Evolutionary conservation across 78 protist genomes (phyloP).

Genomic region (Dictyostelium firmibasis): DNA sequence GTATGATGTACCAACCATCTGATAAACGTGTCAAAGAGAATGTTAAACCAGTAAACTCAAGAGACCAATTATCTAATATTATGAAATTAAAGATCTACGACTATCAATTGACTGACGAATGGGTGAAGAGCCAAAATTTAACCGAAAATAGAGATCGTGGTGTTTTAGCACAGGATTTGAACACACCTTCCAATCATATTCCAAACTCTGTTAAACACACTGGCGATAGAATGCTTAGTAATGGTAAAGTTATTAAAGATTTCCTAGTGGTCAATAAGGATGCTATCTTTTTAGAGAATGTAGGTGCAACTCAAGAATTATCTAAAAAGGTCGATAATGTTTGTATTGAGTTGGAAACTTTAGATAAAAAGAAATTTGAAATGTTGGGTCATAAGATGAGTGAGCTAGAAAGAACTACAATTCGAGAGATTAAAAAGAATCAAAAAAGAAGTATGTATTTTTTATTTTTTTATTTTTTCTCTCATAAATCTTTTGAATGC

Average conservation of each 20-base stretch:
- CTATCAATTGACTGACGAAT: slow-evolving; percentile 41
- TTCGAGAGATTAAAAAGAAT: slow-evolving; percentile 38
- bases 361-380: slow-evolving; percentile 38
- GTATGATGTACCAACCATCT: slow-evolving; percentile 53
- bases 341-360: slow-evolving; percentile 42
- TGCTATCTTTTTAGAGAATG: slow-evolving; percentile 75
- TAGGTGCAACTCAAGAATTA: slow-evolving; percentile 84
- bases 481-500: no score
- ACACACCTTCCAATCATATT: background rate
- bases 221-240: slow-evolving; percentile 36
- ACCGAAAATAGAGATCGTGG: slow-evolving; percentile 23
- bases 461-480: background rate
- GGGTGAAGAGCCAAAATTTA: slow-evolving; percentile 20
- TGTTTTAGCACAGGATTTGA: slow-evolving; percentile 81
- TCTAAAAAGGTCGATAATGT: slow-evolving; percentile 54
- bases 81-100: slow-evolving; percentile 45
- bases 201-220: slow-evolving; percentile 65
- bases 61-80: slow-evolving; percentile 34
- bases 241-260: slow-evolving; percentile 39
- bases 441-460: slow-evolving; percentile 32
- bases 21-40: slow-evolving; percentile 72
- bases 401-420: slow-evolving; percentile 33
- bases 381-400: slow-evolving; percentile 29
- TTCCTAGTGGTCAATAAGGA: slow-evolving; percentile 80
- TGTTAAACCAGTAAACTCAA: slow-evolving; percentile 37